phyloP scores from a whole-genome alignment of 2,329 filamentous ascomycete genomes.

The Fusarium cyanostomum region DNA sequence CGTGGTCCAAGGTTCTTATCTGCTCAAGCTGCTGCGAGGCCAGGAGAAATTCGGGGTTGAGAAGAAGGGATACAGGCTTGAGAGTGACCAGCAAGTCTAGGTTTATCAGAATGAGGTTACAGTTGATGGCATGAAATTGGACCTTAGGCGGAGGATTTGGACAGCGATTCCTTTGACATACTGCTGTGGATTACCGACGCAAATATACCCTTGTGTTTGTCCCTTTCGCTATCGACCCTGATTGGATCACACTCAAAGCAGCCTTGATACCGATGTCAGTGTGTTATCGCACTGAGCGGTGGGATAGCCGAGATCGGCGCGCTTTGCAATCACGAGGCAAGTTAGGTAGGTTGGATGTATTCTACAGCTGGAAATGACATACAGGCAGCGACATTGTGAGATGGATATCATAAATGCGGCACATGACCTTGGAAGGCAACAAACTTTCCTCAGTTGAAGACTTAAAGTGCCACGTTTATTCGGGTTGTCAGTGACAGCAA shows the following conservation, averaged over 20 bases:
- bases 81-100: constrained; percentile 25
- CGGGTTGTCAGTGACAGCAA: constrained; percentile 5
- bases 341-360: too few species aligned
- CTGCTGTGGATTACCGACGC: not conserved
- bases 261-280: not conserved
- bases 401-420: not conserved
- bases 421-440: not conserved
- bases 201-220: constrained; percentile 15
- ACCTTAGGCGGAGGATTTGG: not conserved
- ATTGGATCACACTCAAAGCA: not conserved
- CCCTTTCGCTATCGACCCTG: not conserved
- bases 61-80: constrained; percentile 22
- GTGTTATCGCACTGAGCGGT: not conserved
- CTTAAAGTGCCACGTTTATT: not conserved
- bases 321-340: not conserved
- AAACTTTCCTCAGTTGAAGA: not conserved
- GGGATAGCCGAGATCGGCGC: not conserved
- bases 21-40: constrained; percentile 41
- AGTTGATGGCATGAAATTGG: not conserved
- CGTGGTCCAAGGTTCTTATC: constrained; percentile 44
- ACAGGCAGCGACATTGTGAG: not conserved
- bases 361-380: not conserved
- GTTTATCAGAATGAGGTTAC: not conserved
- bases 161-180: not conserved
- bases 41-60: constrained; percentile 23